Evolutionary conservation across 495 filamentous ascomycete genomes (phyloP).

Genomic region (Margaritispora aquatica): DNA sequence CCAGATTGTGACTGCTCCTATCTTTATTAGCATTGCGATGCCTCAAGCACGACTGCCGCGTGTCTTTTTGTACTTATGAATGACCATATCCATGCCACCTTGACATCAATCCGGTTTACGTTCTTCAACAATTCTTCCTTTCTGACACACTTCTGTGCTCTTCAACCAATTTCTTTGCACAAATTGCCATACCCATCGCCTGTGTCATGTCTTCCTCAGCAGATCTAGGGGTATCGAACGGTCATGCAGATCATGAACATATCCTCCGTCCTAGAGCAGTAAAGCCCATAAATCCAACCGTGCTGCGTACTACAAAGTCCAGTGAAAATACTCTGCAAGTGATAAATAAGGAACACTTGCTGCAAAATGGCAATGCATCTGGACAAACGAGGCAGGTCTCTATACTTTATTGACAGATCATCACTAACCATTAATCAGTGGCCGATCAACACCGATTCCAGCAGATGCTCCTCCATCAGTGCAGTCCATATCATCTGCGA

Average conservation of each 20-base stretch:
- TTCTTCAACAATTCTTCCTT: not conserved
- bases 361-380: conserved; percentile 13
- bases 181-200: not conserved
- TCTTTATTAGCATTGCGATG: no score
- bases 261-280: conserved; percentile 34
- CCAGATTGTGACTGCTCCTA: not conserved
- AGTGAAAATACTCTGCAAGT: conserved; percentile 24
- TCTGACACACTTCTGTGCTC: not conserved
- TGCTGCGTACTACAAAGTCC: conserved; percentile 25
- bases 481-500: conserved; percentile 74
- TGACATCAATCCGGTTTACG: not conserved
- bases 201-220: conserved; percentile 25
- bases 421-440: conserved; percentile 42
- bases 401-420: not conserved
- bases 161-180: not conserved
- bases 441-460: conserved; percentile 81
- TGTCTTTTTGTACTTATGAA: not conserved
- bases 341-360: not conserved
- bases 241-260: conserved; percentile 20
- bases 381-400: conserved; percentile 23
- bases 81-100: not conserved
- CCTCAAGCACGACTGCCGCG: not conserved
- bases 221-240: conserved; percentile 19
- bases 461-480: conserved; percentile 87
- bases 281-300: conserved; percentile 30